Percentiles rank a stretch among this genome's conserved stretches.
These are phyloP conservation scores for Quercus lobata DNA, from an alignment of 331 rosid genomes.

Conservation along the genomic window DNA sequence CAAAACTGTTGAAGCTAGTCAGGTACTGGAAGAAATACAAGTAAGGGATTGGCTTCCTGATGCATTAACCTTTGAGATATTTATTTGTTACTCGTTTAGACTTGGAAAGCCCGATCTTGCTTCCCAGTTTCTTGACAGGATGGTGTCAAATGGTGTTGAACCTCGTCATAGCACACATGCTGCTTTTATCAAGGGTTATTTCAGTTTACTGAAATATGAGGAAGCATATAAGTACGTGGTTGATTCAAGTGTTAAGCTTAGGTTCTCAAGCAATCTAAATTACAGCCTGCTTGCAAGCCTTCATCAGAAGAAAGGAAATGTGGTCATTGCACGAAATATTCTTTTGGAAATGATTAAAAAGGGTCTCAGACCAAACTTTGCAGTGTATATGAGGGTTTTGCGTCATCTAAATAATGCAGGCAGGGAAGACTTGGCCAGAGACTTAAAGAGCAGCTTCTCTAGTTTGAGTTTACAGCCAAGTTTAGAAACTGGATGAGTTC, in stretches of 20 bases:
- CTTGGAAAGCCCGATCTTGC: slow-evolving; percentile 36
- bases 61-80: slow-evolving; percentile 42
- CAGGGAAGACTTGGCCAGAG: slow-evolving; percentile 38
- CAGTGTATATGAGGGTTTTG: slow-evolving; percentile 35
- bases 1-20: slow-evolving; percentile 37
- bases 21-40: slow-evolving; percentile 37
- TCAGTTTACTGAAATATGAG: slow-evolving; percentile 36
- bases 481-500: neutral
- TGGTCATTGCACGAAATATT: slow-evolving; percentile 37
- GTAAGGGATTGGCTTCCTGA: slow-evolving; percentile 34
- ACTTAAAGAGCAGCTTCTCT: slow-evolving; percentile 39
- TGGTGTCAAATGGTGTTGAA: slow-evolving; percentile 47
- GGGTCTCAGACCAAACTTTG: slow-evolving; percentile 58
- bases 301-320: slow-evolving; percentile 48
- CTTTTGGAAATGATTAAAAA: slow-evolving; percentile 60
- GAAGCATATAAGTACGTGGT: slow-evolving; percentile 58
- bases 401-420: slow-evolving; percentile 36
- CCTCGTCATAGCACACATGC: slow-evolving; percentile 61
- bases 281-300: slow-evolving; percentile 70
- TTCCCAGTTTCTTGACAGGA: slow-evolving; percentile 41
- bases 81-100: slow-evolving; percentile 42
- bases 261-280: slow-evolving; percentile 37
- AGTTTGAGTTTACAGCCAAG: slow-evolving; percentile 24
- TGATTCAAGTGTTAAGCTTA: slow-evolving; percentile 31
- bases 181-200: slow-evolving; percentile 56